These are phyloP conservation scores for Sclerotinia minor DNA, from an alignment of 2,329 filamentous ascomycete species.

Conservation along the genomic window DNA sequence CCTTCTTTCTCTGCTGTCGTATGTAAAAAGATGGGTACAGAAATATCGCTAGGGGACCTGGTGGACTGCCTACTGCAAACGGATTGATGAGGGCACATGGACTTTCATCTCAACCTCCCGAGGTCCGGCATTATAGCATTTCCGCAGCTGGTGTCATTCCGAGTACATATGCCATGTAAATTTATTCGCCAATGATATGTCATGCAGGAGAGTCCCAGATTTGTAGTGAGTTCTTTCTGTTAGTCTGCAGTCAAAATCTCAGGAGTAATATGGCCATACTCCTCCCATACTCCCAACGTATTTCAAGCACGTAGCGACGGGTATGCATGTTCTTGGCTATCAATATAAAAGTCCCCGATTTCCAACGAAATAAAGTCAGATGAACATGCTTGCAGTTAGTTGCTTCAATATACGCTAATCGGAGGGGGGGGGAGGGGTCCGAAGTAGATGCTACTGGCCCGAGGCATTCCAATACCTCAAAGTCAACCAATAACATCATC, in stretches of 20 bases:
- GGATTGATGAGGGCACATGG: neutral
- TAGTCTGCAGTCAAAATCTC: neutral
- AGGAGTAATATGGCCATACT: neutral
- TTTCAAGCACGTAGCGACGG: neutral
- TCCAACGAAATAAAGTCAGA: neutral
- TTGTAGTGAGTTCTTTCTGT: neutral
- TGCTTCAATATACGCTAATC: slow-evolving; percentile 2
- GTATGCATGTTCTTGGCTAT: slow-evolving; percentile 1
- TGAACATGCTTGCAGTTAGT: neutral
- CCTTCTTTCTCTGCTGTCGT: neutral
- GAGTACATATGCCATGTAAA: slow-evolving; percentile 3
- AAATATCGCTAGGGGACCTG: no score
- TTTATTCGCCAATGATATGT: slow-evolving; percentile 13
- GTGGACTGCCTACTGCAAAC: neutral
- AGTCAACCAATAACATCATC: neutral
- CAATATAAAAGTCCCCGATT: neutral
- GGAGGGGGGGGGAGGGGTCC: neutral
- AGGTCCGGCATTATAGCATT: neutral
- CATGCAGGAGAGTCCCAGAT: neutral
- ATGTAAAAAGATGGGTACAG: no score
- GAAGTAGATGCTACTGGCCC: slow-evolving; percentile 11
- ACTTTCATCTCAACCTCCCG: neutral
- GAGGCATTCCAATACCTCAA: neutral
- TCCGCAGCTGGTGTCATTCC: neutral
- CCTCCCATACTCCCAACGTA: neutral